phyloP scores from a whole-genome alignment of 1,139 yeast species.

The Taphrina wiesneri region DNA sequence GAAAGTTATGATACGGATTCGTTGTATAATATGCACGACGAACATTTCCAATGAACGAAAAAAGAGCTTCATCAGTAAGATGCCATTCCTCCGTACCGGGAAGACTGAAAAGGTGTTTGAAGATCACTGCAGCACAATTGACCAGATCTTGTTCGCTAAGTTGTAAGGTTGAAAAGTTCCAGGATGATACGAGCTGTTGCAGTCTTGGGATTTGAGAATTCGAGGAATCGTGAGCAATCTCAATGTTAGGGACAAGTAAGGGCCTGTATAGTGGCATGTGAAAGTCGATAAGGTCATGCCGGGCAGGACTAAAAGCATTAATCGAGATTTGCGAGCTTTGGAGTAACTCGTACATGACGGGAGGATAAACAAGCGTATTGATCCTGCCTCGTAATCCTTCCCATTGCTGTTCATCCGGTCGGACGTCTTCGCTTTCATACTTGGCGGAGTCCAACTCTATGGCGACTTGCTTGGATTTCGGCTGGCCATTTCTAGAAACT shows the following conservation, averaged over 20 bases:
- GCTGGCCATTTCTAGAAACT: neutral
- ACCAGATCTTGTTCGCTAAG: neutral
- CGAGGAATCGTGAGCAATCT: neutral
- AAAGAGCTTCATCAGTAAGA: conserved; percentile 8
- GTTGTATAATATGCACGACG: conserved; percentile 46
- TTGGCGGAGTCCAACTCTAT: neutral
- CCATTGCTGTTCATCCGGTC: conserved; percentile 2
- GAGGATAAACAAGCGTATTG: neutral
- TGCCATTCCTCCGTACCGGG: conserved; percentile 24
- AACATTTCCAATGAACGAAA: conserved; percentile 11
- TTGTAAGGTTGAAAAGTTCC: conserved; percentile 17
- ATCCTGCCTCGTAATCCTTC: neutral
- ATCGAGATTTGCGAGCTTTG: neutral
- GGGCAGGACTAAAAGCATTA: neutral
- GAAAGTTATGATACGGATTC: conserved; percentile 89
- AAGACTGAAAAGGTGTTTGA: conserved; percentile 25
- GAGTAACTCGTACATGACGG: neutral
- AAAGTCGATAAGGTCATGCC: neutral
- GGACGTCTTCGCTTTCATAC: conserved; percentile 2
- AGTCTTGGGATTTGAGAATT: neutral
- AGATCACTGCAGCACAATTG: conserved; percentile 21
- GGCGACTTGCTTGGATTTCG: neutral
- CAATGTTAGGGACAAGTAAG: neutral
- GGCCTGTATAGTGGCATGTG: neutral
- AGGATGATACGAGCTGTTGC: conserved; percentile 7